Base-by-base conservation (phyloP, 1,139 yeast genomes). In the Zygoascus hellenicus region DNA sequence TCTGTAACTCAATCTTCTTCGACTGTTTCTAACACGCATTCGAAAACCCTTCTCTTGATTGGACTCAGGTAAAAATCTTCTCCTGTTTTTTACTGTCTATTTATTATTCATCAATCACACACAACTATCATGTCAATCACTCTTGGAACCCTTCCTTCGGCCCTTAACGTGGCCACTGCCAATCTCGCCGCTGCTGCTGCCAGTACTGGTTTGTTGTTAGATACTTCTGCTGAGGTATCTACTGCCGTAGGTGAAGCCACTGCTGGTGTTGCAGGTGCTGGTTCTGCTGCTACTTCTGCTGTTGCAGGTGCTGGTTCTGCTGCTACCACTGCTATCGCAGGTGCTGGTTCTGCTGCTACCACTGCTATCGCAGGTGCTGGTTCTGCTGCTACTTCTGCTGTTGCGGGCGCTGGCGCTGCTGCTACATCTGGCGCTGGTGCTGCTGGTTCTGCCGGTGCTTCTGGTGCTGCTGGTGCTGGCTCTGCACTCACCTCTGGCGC, bases 351-450 rank as follows among this genome's bases (percentile, higher is more conserved):
- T 22, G 36, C 22, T 33, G 48, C 37, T 26, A 46, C 44, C 33
- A 30, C 49, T 26, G 36, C 39, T 17, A 35, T 14, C 51, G 11
- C 38, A 31, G 39, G 43, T 47, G 22, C 38, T 50, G 43, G 44
- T 14, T 45, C 46, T 7, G 33, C 48, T 29, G 45, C 41, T 4
- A 45, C 45, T 10, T 48, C 50, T 19, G 48, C 45, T 14, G 45
- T 43, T 30, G 42, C 36, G 1, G 51, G 51, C 32, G 52, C 47
- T 22, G 49, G 38, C 16, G 19, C 50, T 37, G 50, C 48, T 19
- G 51, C 38, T 22, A 31, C 49, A 37, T 49, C 48, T 38, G 43
- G 47, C 36, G 48, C 32, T 10, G 37, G 38, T 13, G 37, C 32
- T 17, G 45, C 38, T 33, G 46, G 44, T 26, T 15, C 46, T 37